Evolutionary conservation across 352 stramenopile species (phyloP), one percentile per base, ranked within the genome.

Genomic region (Phytopythium aichiense): DNA sequence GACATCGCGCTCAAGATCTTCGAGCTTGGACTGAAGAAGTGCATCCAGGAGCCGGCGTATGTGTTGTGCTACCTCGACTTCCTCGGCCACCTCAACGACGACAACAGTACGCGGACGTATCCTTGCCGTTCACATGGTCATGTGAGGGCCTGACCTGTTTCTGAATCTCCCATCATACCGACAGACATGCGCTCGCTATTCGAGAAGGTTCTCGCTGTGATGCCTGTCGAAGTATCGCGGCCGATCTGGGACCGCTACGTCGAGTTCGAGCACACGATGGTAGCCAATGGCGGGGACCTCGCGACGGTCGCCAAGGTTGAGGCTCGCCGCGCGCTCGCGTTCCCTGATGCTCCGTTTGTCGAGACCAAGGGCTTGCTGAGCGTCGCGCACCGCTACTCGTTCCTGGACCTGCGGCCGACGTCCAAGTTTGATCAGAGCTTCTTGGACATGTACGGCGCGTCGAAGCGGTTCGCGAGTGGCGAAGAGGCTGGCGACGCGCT

Each of bases 1-100:
- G 84, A 94, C 53, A 91, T 96, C 64, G 87, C 85, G 1, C 75
- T 96, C 42, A 94, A 94, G 53, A 96, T 96, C 55, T 96, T 96
- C 51, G 85, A 96, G 68, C 61, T 96, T 22, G 87, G 85, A 12
- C 70, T 96, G 57, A 94, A 94, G 63, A 94, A 94, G 61, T 94
- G 77, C 62, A 96, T 96, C 55, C 84, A 96, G 35, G 84, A 94
- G 53, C 85, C 82, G 16, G 82, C 86, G 0, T 96, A 91, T 50
- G 82, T 94, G 37, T 45, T 94, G 37, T 92, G 84, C 64, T 96
- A 96, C 59, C 64, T 96, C 18, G 85, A 94, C 58, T 94, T 96
- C 54, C 76, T 96, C 12, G 69, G 83, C 2, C 87, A 96, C 54
- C 70, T 92, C 42, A 94, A 96, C 62, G 87, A 96, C 63, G 87